Conservation (phyloP, 768 basidiomycete species). For the Infundibulicybe gibba region DNA sequence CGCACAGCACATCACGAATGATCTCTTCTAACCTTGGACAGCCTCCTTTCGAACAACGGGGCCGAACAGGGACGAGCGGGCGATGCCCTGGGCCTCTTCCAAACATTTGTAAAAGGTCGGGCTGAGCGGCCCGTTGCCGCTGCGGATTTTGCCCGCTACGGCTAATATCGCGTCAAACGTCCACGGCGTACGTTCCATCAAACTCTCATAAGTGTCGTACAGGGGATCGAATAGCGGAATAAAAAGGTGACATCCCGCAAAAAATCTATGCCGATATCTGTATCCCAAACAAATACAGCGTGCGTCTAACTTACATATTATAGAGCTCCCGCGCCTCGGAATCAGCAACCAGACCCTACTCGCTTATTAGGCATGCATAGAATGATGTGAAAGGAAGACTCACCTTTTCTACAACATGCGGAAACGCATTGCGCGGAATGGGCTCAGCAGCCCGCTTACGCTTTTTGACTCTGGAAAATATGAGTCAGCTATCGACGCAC, state of each 20-base stretch:
- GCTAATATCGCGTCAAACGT: conserved; percentile 93
- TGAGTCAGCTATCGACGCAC: conserved; percentile 2
- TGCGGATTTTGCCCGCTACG: conserved; percentile 88
- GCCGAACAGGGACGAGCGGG: conserved; percentile 89
- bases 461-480: conserved; percentile 59
- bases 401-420: conserved; percentile 87
- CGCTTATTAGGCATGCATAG: conserved; percentile 4
- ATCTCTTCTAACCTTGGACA: conserved; percentile 64
- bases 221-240: conserved; percentile 91
- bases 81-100: conserved; percentile 95
- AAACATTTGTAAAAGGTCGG: conserved; percentile 87
- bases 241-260: conserved; percentile 94
- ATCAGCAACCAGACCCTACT: conserved; percentile 80
- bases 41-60: conserved; percentile 94
- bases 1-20: conserved; percentile 10
- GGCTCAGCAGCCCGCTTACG: conserved; percentile 75
- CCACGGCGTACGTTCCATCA: conserved; percentile 93
- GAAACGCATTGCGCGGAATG: conserved; percentile 81
- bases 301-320: conserved; percentile 65
- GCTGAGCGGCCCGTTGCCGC: conserved; percentile 82
- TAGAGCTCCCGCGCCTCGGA: conserved; percentile 86
- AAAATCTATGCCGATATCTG: conserved; percentile 66
- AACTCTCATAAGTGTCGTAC: conserved; percentile 91
- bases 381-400: conserved; percentile 6
- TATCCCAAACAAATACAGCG: conserved; percentile 22